phyloP scores from a whole-genome alignment of 225 moss, liverwort and hornwort genomes.

The Physcomitrium patens region DNA sequence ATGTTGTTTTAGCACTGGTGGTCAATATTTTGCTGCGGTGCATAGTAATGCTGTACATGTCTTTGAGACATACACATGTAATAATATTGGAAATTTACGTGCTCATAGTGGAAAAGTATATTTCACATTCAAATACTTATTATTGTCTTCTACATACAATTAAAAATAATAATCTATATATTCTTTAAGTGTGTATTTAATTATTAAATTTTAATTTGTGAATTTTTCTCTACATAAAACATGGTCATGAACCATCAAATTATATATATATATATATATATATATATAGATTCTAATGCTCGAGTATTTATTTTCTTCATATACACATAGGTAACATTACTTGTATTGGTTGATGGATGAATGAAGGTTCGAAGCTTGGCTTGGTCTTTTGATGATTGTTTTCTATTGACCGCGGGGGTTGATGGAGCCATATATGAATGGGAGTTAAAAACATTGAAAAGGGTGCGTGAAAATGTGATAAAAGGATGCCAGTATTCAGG shows the following conservation, averaged over 20 bases:
- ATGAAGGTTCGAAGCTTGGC: slow-evolving; percentile 75
- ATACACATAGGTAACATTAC: too few relatives aligned
- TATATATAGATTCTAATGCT: too few relatives aligned
- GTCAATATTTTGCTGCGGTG: slow-evolving; percentile 68
- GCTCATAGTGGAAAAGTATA: slow-evolving; percentile 88
- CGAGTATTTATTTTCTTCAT: too few relatives aligned
- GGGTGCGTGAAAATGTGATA: slow-evolving; percentile 81
- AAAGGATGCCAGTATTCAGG: slow-evolving; percentile 85
- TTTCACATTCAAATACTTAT: not conserved
- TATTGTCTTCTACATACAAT: too few relatives aligned
- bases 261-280: too few relatives aligned
- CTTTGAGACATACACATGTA: slow-evolving; percentile 65
- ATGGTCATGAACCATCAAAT: too few relatives aligned
- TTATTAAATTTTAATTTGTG: too few relatives aligned
- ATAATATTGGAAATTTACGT: slow-evolving; percentile 64
- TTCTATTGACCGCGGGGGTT: slow-evolving; percentile 74
- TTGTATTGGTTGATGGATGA: not conserved
- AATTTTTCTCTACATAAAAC: too few relatives aligned
- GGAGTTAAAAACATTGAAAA: slow-evolving; percentile 76
- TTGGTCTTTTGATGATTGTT: slow-evolving; percentile 85
- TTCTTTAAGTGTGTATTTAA: too few relatives aligned
- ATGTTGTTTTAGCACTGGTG: slow-evolving; percentile 73
- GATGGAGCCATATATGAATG: slow-evolving; percentile 95
- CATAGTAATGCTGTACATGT: slow-evolving; percentile 63
- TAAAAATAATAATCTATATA: too few relatives aligned